These are phyloP conservation scores for Nannizziopsis barbatae DNA, from an alignment of 2,329 filamentous ascomycete species.

Conservation along the genomic window DNA sequence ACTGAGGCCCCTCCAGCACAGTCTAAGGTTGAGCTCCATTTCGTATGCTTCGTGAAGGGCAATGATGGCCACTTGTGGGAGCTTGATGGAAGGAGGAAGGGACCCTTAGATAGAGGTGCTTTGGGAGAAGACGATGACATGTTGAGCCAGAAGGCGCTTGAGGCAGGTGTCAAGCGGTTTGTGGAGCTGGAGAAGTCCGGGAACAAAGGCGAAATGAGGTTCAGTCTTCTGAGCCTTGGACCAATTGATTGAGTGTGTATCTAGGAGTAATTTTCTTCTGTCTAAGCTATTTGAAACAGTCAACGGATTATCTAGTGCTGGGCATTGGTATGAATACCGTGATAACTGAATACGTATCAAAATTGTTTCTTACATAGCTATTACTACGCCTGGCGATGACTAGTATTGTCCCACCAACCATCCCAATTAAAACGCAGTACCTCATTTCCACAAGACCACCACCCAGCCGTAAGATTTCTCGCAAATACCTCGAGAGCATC, in stretches of 20 bases:
- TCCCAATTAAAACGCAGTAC: constrained; percentile 50
- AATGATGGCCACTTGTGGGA: constrained; percentile 65
- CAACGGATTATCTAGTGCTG: too few species aligned
- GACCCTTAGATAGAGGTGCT: constrained; percentile 57
- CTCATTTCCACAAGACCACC: constrained; percentile 54
- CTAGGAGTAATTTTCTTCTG: too few species aligned
- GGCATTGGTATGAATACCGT: too few species aligned
- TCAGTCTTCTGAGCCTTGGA: constrained; percentile 52
- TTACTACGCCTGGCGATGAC: background rate
- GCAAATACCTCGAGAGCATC: constrained; percentile 51
- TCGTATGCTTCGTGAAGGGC: constrained; percentile 83
- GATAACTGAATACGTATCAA: too few species aligned
- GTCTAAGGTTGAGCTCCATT: constrained; percentile 85
- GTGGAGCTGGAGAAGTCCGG: constrained; percentile 47
- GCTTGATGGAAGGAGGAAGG: constrained; percentile 62
- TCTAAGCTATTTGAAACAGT: too few species aligned
- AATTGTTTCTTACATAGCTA: too few species aligned
- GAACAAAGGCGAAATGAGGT: constrained; percentile 47
- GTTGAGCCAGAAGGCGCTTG: constrained; percentile 61
- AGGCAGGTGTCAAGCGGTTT: constrained; percentile 54
- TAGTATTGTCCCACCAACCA: constrained; percentile 37
- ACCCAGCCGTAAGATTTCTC: constrained; percentile 47
- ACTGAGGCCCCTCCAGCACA: constrained; percentile 65
- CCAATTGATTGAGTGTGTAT: constrained; percentile 41
- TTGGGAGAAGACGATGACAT: constrained; percentile 56